These are phyloP conservation scores for Apodospora peruviana DNA, from an alignment of 495 filamentous ascomycete species.

Conservation along the genomic window DNA sequence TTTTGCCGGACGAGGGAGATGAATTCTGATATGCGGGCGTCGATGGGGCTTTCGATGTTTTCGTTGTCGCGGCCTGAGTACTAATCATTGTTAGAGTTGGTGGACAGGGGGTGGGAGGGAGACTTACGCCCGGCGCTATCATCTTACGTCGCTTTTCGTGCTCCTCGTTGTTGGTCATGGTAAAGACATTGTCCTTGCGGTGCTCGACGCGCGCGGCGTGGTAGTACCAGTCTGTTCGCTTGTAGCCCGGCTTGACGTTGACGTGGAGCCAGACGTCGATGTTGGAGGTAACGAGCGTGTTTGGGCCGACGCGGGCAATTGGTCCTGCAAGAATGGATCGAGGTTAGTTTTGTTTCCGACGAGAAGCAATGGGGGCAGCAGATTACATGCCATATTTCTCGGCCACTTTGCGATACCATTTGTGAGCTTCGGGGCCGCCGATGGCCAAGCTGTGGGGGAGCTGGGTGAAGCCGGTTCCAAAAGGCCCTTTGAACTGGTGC, in stretches of 20 bases:
- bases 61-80: conserved; percentile 40
- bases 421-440: conserved; percentile 9
- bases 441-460: conserved; percentile 5
- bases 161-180: conserved; percentile 19
- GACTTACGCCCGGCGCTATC: conserved; percentile 30
- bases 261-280: conserved; percentile 7
- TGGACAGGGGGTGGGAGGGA: too few relatives aligned
- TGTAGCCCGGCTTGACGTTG: conserved; percentile 19
- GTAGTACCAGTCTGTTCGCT: conserved; percentile 24
- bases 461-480: conserved; percentile 7
- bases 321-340: conserved; percentile 17
- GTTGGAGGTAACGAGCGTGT: conserved; percentile 17
- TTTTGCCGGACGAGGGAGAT: conserved; percentile 37
- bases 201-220: conserved; percentile 22
- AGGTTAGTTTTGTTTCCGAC: conserved; percentile 35
- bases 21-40: conserved; percentile 23
- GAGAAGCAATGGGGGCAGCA: conserved; percentile 18
- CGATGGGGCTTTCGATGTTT: conserved; percentile 20
- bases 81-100: conserved; percentile 11
- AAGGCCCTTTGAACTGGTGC: conserved; percentile 12
- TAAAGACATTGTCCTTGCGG: conserved; percentile 28
- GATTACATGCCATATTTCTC: conserved; percentile 7
- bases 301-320: conserved; percentile 20
- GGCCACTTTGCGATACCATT: conserved; percentile 7
- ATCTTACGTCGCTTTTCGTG: conserved; percentile 30